These are phyloP conservation scores for Clitopilus passeckerianus DNA, from an alignment of 768 basidiomycete genomes.

Conservation along the genomic window DNA sequence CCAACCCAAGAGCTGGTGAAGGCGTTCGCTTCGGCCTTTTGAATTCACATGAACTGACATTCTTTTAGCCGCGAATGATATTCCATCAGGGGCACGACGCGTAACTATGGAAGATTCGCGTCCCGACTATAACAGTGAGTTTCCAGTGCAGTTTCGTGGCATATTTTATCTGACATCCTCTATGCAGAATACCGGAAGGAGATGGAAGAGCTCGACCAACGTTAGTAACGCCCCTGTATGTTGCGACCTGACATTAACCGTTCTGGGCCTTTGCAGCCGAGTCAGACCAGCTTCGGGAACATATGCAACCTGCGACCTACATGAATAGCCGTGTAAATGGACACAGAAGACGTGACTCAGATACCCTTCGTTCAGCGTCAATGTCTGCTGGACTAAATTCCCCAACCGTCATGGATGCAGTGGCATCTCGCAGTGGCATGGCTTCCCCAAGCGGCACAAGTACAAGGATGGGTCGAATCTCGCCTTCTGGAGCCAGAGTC, in stretches of 20 bases:
- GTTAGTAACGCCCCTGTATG: background rate
- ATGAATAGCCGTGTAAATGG: conserved; percentile 21
- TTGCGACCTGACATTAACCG: background rate
- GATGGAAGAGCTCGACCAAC: background rate
- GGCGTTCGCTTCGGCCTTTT: background rate
- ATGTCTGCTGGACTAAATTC: conserved; percentile 32
- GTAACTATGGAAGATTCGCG: background rate
- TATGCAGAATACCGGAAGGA: background rate
- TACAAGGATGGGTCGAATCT: conserved; percentile 7
- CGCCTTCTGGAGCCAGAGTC: conserved; percentile 10
- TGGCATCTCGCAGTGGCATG: conserved; percentile 7
- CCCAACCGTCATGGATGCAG: conserved; percentile 49
- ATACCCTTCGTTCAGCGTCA: conserved; percentile 57
- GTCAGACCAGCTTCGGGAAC: background rate
- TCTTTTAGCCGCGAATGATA: background rate
- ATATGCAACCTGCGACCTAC: background rate
- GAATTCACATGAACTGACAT: background rate
- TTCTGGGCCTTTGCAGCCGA: background rate
- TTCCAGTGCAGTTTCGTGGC: background rate
- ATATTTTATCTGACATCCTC: background rate
- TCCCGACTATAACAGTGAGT: background rate
- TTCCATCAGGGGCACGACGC: background rate
- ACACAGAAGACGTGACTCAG: conserved; percentile 72
- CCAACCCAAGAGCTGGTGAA: background rate
- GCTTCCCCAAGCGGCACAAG: conserved; percentile 8